Evolutionary conservation across 129 eudicot species (phyloP), one percentile per base, ranked within the genome.

Genomic region (Helichrysum umbraculigerum): DNA sequence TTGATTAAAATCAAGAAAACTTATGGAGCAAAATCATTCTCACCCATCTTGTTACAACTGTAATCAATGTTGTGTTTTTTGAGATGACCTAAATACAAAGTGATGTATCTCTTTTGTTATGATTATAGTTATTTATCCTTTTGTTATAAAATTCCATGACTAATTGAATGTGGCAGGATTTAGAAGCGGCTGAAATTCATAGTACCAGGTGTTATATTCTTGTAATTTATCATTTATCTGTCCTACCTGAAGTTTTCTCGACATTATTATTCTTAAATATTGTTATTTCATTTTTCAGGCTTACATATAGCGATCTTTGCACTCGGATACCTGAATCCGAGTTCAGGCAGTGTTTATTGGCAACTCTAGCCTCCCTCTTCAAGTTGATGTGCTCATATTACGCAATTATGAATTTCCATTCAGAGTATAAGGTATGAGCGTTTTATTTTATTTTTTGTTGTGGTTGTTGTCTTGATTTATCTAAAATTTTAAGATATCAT

Each of bases 221-320:
- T 73, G 68, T 66, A 54, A 37, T 65, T 57, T 8, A 28, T 75
- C 39, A 63, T 22, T 65, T 60, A 25, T 80, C 16, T 5, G 35
- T 69, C 47, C 75, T 70, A 62, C 30, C 33, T 51, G 25, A 50
- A 29, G 17, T 47, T 56, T 30, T 47, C 57, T 68, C 19, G 11
- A n/a, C 44, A 60, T 78, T 5, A 16, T 25, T 70, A 67, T 52
- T 85, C 39, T 79, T 68, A 81, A 34, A 39, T 25, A 57, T 70
- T 77, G 59, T 79, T 72, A 16, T 2, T 30, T 58, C 42, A 51
- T 57, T 35, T 79, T 78, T 80, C 89, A 95, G 99, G 82, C 88
- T 91, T 60, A 95, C 96, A 15, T 95, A 91, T 91, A 95, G 97
- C 78, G 99, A 95, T 83, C 85, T 95, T 73, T 95, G 99, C 90